A percentile compares a stretch with the other conserved stretches of the same genome.
Evolutionary conservation across 1,284 basidiomycete species (phyloP).

Genomic region (Sporisorium exsertum): DNA sequence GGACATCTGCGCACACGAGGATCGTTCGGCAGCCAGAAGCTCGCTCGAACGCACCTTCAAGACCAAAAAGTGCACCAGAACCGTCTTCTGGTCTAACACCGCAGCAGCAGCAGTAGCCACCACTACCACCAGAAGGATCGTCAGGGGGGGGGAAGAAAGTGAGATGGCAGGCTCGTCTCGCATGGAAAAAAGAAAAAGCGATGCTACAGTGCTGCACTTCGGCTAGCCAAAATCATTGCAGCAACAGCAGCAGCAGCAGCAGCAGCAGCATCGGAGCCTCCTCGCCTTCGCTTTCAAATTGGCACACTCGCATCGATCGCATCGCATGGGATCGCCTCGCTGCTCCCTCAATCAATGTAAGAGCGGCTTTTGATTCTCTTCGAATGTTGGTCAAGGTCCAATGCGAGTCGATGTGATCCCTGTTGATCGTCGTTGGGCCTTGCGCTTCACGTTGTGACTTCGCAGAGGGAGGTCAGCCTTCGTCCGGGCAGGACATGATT

Average conservation of each 20-base stretch:
- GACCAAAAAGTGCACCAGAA: too few relatives aligned
- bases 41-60: too few relatives aligned
- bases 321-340: neutral
- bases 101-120: neutral
- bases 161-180: neutral
- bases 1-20: neutral
- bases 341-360: neutral
- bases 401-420: neutral
- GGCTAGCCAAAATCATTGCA: neutral
- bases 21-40: too few relatives aligned
- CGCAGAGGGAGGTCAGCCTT: too few relatives aligned
- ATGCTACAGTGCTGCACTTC: constrained; percentile 3
- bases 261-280: too few relatives aligned
- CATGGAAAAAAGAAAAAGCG: neutral
- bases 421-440: neutral
- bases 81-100: neutral
- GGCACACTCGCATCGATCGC: neutral
- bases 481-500: neutral
- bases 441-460: too few relatives aligned
- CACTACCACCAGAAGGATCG: constrained; percentile 7
- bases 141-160: neutral
- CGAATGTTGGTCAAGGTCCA: neutral
- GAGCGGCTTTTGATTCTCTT: neutral
- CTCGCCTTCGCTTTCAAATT: neutral
- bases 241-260: neutral